phyloP scores from a whole-genome alignment of 441 rosid genomes.

The Iberis amara region DNA sequence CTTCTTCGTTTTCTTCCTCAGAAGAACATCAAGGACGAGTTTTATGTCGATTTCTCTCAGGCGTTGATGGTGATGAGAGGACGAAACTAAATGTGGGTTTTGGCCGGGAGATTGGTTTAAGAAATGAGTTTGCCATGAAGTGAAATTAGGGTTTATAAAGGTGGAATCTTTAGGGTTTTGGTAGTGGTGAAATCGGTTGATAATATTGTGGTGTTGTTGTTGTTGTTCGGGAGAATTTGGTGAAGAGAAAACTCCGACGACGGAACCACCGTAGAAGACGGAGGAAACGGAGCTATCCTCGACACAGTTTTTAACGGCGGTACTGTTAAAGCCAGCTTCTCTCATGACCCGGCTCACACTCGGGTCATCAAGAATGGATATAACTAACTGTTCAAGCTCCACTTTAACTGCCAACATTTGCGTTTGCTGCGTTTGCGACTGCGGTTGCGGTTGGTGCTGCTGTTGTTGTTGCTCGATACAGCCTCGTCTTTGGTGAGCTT shows the following conservation, averaged over 20 bases:
- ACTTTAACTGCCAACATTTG: constrained; percentile 67
- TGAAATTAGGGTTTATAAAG: constrained; percentile 34
- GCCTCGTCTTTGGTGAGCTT: constrained; percentile 85
- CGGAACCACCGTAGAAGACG: constrained; percentile 37
- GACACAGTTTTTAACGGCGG: constrained; percentile 58
- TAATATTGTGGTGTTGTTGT: constrained; percentile 20
- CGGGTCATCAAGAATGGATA: constrained; percentile 84
- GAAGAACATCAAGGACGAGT: constrained; percentile 55
- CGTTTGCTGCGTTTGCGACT: constrained; percentile 45
- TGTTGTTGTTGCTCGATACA: constrained; percentile 59
- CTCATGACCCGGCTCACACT: constrained; percentile 89
- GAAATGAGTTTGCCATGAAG: constrained; percentile 65
- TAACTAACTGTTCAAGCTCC: constrained; percentile 70
- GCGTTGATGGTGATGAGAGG: constrained; percentile 30
- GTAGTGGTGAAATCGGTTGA: constrained; percentile 31
- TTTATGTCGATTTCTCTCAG: constrained; percentile 54
- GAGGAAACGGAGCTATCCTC: constrained; percentile 51
- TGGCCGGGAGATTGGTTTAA: constrained; percentile 42
- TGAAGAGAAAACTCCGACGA: constrained; percentile 63
- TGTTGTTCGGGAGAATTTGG: constrained; percentile 58
- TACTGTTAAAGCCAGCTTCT: constrained; percentile 88
- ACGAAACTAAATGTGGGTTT: constrained; percentile 37
- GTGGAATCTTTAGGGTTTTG: constrained; percentile 31
- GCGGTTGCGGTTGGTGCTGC: constrained; percentile 55
- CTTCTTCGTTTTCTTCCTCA: constrained; percentile 53